Evolutionary conservation across 2,329 filamentous ascomycete genomes (phyloP).

Genomic region (Colletotrichum sp.): DNA sequence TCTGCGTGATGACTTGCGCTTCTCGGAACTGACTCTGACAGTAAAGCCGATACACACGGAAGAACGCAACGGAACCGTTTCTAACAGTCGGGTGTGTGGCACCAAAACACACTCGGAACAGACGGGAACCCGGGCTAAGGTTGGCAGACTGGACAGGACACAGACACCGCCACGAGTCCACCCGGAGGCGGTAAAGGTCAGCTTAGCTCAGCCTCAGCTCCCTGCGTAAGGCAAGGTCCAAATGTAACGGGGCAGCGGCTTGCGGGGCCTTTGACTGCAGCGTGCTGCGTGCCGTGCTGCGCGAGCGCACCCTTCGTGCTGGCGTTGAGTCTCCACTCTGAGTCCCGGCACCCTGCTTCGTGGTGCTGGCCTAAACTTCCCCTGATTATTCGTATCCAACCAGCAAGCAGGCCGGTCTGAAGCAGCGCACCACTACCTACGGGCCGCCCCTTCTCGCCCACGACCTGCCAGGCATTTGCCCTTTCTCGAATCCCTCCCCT

Average conservation of each 20-base stretch:
- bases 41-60: neutral
- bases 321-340: neutral
- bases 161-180: neutral
- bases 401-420: neutral
- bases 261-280: neutral
- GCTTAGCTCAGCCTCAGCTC: slow-evolving; percentile 8
- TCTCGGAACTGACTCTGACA: neutral
- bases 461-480: neutral
- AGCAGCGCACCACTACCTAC: slow-evolving; percentile 1
- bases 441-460: neutral
- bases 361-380: neutral
- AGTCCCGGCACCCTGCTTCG: neutral
- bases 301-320: neutral
- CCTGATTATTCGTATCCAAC: slow-evolving; percentile 8
- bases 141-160: neutral
- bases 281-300: neutral
- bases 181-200: neutral
- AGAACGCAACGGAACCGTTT: neutral
- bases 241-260: neutral
- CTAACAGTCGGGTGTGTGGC: neutral
- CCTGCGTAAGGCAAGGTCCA: neutral
- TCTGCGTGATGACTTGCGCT: neutral
- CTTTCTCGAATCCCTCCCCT: neutral
- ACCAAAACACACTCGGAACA: neutral
- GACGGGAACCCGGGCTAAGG: neutral